A percentile compares a stretch with the other conserved stretches of the same genome.
phyloP scores from a whole-genome alignment of 108 stramenopile species.

The Nannochloropsis granulata region DNA sequence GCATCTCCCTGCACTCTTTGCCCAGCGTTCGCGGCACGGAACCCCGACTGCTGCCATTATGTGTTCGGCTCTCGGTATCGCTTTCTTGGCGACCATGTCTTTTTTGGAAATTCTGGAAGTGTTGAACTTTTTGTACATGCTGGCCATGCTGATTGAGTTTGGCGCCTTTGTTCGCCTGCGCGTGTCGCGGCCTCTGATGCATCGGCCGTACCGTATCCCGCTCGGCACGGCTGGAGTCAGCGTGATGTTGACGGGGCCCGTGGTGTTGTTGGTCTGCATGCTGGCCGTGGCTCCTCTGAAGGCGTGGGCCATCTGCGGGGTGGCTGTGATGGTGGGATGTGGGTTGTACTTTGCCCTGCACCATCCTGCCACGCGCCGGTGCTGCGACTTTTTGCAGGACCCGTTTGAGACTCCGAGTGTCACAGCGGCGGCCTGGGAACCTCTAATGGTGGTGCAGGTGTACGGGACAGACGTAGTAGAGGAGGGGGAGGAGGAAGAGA shows the following conservation, averaged over 20 bases:
- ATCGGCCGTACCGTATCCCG: slow-evolving; percentile 28
- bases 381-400: neutral
- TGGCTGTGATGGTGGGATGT: neutral
- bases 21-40: slow-evolving; percentile 51
- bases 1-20: slow-evolving; percentile 61
- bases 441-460: neutral
- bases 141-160: slow-evolving; percentile 71
- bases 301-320: slow-evolving; percentile 13
- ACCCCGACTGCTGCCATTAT: slow-evolving; percentile 73
- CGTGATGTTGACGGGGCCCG: slow-evolving; percentile 10
- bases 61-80: slow-evolving; percentile 54
- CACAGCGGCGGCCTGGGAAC: neutral
- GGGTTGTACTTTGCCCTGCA: neutral
- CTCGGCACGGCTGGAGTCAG: slow-evolving; percentile 7
- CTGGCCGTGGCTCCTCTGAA: slow-evolving; percentile 1
- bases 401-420: neutral
- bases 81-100: slow-evolving; percentile 46
- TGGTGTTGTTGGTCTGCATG: slow-evolving; percentile 7
- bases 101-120: slow-evolving; percentile 71
- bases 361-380: neutral
- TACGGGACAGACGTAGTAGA: neutral
- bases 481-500: neutral
- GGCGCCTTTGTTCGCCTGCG: slow-evolving; percentile 81
- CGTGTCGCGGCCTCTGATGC: slow-evolving; percentile 24
- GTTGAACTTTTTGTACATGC: slow-evolving; percentile 66